Evolutionary conservation across 2,329 filamentous ascomycete genomes (phyloP).

Genomic region (Curvularia eragrostidis): DNA sequence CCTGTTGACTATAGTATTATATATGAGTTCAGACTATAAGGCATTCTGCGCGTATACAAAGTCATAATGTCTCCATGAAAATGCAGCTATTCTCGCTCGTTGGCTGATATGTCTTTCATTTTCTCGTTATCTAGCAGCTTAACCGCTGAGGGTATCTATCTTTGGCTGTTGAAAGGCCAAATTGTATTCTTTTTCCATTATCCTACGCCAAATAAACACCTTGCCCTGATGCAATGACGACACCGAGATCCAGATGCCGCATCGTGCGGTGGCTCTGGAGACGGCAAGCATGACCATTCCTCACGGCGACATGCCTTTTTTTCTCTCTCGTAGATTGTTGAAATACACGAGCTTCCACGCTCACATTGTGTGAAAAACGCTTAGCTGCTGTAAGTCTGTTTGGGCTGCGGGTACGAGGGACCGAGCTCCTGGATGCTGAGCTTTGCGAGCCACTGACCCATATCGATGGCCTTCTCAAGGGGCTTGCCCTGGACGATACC

Average conservation of each 20-base stretch:
- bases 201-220: constrained; percentile 11
- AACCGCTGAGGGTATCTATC: constrained; percentile 27
- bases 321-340: constrained; percentile 51
- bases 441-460: constrained; percentile 95
- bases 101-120: constrained; percentile 3
- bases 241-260: constrained; percentile 1
- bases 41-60: not conserved
- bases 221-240: constrained; percentile 5
- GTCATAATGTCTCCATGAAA: not conserved
- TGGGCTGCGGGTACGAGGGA: constrained; percentile 71
- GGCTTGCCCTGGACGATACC: constrained; percentile 85
- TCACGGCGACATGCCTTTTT: constrained; percentile 28
- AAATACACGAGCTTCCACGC: constrained; percentile 50
- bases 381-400: constrained; percentile 52
- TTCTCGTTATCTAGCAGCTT: constrained; percentile 11
- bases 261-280: not conserved
- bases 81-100: not conserved
- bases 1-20: not conserved
- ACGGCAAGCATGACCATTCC: constrained; percentile 5
- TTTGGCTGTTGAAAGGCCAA: constrained; percentile 32
- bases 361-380: constrained; percentile 31
- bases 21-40: not conserved
- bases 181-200: constrained; percentile 13
- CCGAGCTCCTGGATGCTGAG: constrained; percentile 94
- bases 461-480: constrained; percentile 79